Percentiles rank a stretch among this genome's conserved stretches.
These are phyloP conservation scores for Syzygium malaccense DNA, from an alignment of 441 rosid species.

Conservation along the genomic window DNA sequence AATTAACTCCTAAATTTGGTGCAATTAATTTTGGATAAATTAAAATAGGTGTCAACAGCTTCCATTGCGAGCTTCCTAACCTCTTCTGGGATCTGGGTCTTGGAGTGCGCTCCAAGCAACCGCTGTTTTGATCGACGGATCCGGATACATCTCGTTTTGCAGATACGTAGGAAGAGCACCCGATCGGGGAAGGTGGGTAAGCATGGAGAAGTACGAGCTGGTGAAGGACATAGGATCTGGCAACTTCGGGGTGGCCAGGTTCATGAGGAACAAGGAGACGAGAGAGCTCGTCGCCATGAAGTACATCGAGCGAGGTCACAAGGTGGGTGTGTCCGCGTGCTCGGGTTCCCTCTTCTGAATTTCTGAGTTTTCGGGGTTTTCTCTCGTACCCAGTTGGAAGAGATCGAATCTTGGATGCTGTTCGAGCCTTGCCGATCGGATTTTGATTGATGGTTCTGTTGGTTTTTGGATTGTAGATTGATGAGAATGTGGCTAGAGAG, in stretches of 20 bases:
- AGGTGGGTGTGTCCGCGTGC: background rate
- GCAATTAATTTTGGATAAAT: no score
- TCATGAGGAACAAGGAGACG: background rate
- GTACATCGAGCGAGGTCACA: background rate
- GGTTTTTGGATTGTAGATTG: background rate
- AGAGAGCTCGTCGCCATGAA: conserved; percentile 1
- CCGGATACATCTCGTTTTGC: background rate
- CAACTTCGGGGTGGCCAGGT: background rate
- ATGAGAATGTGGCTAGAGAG: background rate
- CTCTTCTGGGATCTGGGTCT: background rate
- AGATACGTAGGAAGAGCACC: background rate
- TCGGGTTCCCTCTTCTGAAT: background rate
- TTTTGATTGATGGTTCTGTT: background rate
- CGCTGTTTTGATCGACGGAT: background rate
- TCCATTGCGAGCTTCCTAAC: background rate
- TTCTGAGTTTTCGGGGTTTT: background rate
- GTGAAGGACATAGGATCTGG: conserved; percentile 3
- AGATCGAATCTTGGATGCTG: background rate
- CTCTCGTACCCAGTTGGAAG: background rate
- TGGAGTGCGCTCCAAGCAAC: background rate
- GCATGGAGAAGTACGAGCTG: conserved; percentile 2
- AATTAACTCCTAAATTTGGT: no score
- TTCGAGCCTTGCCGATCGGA: background rate
- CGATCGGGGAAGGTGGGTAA: background rate
- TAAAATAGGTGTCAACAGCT: no score